phyloP scores from a whole-genome alignment of 1,284 basidiomycete species.

The Cryptococcus sp. region DNA sequence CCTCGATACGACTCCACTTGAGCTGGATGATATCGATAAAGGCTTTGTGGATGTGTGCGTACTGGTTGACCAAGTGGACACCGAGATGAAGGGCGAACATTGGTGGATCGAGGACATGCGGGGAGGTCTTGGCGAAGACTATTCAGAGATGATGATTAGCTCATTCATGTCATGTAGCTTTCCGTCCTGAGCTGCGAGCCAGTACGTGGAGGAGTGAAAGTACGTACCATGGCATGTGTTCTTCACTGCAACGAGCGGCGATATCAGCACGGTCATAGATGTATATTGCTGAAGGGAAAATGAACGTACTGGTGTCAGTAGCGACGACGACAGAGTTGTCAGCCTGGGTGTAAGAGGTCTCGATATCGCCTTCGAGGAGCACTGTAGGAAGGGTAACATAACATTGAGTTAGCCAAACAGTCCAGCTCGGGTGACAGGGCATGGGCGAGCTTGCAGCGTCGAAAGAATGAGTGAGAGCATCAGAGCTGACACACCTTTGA shows the following conservation, averaged over 20 bases:
- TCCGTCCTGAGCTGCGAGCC: neutral
- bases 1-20: constrained; percentile 79
- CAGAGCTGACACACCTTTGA: constrained; percentile 58
- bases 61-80: constrained; percentile 79
- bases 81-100: constrained; percentile 84
- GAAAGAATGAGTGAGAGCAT: neutral
- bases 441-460: no score
- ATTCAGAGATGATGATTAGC: neutral
- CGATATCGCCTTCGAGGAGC: constrained; percentile 78
- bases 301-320: constrained; percentile 75
- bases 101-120: constrained; percentile 78
- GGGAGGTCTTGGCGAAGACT: constrained; percentile 85
- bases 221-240: constrained; percentile 83
- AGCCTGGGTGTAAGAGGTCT: constrained; percentile 73
- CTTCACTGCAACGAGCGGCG: constrained; percentile 63
- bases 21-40: constrained; percentile 77
- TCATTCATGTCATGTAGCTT: constrained; percentile 5
- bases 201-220: constrained; percentile 22
- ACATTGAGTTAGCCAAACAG: no score
- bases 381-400: constrained; percentile 44
- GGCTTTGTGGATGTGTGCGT: constrained; percentile 73
- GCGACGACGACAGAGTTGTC: constrained; percentile 83
- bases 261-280: no score
- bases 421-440: no score
- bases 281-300: no score